These are phyloP conservation scores for Xylariaceae sp. DNA, from an alignment of 2,329 filamentous ascomycete genomes.

Conservation along the genomic window DNA sequence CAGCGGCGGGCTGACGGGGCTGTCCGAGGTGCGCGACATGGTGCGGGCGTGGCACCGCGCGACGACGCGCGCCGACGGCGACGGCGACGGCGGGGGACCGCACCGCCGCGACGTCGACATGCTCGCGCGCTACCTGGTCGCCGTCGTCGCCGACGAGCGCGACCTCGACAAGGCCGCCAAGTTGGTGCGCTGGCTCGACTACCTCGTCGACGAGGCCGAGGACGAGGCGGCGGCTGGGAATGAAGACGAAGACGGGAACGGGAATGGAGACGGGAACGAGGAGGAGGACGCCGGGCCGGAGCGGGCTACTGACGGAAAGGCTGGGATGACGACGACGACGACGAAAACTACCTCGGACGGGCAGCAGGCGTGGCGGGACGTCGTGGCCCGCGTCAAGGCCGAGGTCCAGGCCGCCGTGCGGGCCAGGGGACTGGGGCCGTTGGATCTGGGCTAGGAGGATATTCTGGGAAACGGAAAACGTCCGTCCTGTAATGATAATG, in stretches of 20 bases:
- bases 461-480: too few species aligned
- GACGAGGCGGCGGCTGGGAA: too few species aligned
- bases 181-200: slow-evolving; percentile 60
- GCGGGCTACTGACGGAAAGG: too few species aligned
- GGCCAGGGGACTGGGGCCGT: slow-evolving; percentile 46
- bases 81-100: too few species aligned
- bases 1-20: slow-evolving; percentile 31
- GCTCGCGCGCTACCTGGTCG: slow-evolving; percentile 62
- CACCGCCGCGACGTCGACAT: slow-evolving; percentile 71
- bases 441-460: slow-evolving; percentile 35
- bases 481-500: too few species aligned
- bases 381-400: slow-evolving; percentile 35
- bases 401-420: slow-evolving; percentile 48
- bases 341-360: too few species aligned
- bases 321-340: too few species aligned
- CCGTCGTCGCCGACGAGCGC: slow-evolving; percentile 67
- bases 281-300: slow-evolving; percentile 5
- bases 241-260: too few species aligned
- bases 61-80: slow-evolving; percentile 66
- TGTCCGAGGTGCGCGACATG: slow-evolving; percentile 62
- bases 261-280: too few species aligned
- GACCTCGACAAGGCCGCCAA: slow-evolving; percentile 69
- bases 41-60: slow-evolving; percentile 68
- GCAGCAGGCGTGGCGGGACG: slow-evolving; percentile 38
- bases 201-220: slow-evolving; percentile 44